phyloP scores from a whole-genome alignment of 2,329 filamentous ascomycete species.

The Penicillium italicum region DNA sequence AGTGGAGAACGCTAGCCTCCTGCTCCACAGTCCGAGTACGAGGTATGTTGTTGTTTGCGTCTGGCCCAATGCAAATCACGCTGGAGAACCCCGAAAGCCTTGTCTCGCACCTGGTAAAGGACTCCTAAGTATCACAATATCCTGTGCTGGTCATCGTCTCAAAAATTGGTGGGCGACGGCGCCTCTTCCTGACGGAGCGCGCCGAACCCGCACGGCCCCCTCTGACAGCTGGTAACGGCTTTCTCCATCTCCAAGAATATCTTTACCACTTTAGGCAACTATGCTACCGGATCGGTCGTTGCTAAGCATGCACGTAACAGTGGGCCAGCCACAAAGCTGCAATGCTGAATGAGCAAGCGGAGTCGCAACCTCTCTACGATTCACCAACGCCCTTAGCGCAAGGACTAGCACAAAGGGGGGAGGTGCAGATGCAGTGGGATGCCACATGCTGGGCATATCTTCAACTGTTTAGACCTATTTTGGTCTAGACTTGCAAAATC shows the following conservation, averaged over 20 bases:
- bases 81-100: neutral
- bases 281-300: neutral
- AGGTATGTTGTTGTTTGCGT: neutral
- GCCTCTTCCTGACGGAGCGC: neutral
- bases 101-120: neutral
- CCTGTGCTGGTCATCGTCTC: neutral
- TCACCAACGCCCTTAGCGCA: neutral
- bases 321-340: neutral
- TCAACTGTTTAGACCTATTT: neutral
- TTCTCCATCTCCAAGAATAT: neutral
- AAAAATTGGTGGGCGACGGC: neutral
- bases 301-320: neutral
- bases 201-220: conserved; percentile 1
- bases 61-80: neutral
- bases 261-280: neutral
- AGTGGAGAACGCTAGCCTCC: conserved; percentile 5
- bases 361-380: neutral
- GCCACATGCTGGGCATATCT: neutral
- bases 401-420: neutral
- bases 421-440: neutral
- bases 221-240: neutral
- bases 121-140: neutral
- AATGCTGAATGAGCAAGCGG: neutral
- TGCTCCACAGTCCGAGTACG: neutral
- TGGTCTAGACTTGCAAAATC: neutral